Conservation (phyloP, 2,329 filamentous ascomycete species). For the Aspergillus sp. region DNA sequence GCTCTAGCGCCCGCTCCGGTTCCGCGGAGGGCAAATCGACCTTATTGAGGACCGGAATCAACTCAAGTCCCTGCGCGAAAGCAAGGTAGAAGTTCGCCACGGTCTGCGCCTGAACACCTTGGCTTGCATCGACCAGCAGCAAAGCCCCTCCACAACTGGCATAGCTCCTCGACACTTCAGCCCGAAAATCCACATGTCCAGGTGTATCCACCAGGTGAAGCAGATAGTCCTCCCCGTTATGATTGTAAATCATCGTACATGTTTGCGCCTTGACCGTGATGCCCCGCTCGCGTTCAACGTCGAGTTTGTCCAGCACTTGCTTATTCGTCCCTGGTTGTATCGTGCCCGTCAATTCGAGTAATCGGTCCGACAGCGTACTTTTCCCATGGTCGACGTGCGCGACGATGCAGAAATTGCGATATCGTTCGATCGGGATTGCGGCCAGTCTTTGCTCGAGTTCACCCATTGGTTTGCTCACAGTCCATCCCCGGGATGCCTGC, state of each 20-base stretch:
- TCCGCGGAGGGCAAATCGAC: conserved; percentile 88
- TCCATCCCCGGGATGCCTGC: conserved; percentile 14
- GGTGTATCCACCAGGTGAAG: conserved; percentile 94
- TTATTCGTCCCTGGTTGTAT: conserved; percentile 81
- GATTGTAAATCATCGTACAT: conserved; percentile 91
- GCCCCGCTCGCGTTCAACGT: conserved; percentile 89
- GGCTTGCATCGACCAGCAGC: conserved; percentile 87
- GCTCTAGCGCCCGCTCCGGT: conserved; percentile 71
- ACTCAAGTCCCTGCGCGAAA: conserved; percentile 76
- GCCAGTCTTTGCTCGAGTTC: conserved; percentile 52
- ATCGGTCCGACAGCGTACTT: conserved; percentile 83
- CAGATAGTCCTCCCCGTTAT: conserved; percentile 79
- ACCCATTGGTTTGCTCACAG: conserved; percentile 23
- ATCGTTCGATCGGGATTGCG: conserved; percentile 45
- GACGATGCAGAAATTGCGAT: conserved; percentile 95
- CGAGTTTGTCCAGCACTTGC: conserved; percentile 92
- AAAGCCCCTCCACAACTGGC: conserved; percentile 90
- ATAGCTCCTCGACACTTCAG: conserved; percentile 91
- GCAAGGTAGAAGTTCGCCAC: conserved; percentile 98
- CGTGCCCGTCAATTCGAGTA: conserved; percentile 89
- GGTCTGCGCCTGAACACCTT: conserved; percentile 94
- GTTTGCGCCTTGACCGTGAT: conserved; percentile 99
- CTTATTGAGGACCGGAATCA: conserved; percentile 94
- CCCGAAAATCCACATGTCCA: conserved; percentile 94
- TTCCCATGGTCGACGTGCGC: conserved; percentile 99